Base-by-base conservation (phyloP, 2,329 filamentous ascomycete genomes). In the Botryotinia globosa region DNA sequence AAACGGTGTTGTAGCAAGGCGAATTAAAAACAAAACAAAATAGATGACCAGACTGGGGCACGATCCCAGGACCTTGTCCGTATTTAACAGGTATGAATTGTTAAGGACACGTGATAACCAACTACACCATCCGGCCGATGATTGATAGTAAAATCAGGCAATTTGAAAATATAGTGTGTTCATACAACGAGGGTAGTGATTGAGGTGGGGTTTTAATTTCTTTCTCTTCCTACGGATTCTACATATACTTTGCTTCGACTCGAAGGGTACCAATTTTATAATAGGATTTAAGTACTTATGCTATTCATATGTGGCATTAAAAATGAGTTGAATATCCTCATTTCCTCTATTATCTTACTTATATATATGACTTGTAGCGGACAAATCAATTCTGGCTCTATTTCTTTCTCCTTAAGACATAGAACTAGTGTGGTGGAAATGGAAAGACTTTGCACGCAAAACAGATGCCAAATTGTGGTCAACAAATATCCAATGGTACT, bases 21-120 rank as follows among this genome's bases (percentile, higher is more conserved):
- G 6, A 34, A 34, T 34, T 1, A 9, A 18, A 39, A 9, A 5
- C 37, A 63, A 63, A 62, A n/a, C 0, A 63, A 63, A 62, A n/a
- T 0, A 3, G 20, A 3, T 64, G 61, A 64, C 61, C 61, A 64
- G 61, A 64, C 61, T 64, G 61, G 61, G 37, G 61, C 61, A 63
- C 61, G 61, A 63, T 63, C 61, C 61, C 61, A 63, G 61, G 61
- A 63, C 61, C 61, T 63, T 63, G 61, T 63, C 61, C 61, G 61
- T 22, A 29, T 22, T 29, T 44, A 42, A 63, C 61, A 63, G 37
- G 39, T 63, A 2, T 63, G 8, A 63, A 22, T 6, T 63, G 61
- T 63, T 63, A 63, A 63, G 61, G 65, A 68, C 65, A 68, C 48
- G 65, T 68, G 65, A 68, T 68, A 68, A 68, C 65, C 65, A 68